Evolutionary conservation across 331 rosid genomes (phyloP).

Genomic region (Pyrus hybrid): DNA sequence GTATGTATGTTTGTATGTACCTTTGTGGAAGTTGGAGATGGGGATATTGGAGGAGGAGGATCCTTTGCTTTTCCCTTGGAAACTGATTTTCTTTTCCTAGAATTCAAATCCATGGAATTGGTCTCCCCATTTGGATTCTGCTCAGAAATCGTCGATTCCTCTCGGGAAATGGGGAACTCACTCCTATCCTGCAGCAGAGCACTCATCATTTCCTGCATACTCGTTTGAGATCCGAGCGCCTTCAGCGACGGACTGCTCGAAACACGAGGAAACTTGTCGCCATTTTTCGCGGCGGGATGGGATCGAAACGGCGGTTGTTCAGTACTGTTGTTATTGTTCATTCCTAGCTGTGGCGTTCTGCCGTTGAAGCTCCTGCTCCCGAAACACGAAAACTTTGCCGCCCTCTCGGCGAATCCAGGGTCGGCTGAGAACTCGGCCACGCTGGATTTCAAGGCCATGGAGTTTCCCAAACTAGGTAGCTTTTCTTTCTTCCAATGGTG

Average conservation of each 20-base stretch:
- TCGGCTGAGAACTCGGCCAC: conserved; percentile 69
- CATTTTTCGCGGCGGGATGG: conserved; percentile 19
- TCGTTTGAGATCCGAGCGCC: conserved; percentile 55
- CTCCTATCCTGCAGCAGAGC: conserved; percentile 11
- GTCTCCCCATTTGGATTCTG: conserved; percentile 35
- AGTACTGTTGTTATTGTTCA: conserved; percentile 10
- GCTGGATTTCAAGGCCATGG: conserved; percentile 50
- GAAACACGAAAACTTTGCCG: conserved; percentile 85
- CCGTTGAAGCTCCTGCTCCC: conserved; percentile 83
- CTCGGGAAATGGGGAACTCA: conserved; percentile 46
- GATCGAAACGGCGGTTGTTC: conserved; percentile 31
- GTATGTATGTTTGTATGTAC: conserved; percentile 10
- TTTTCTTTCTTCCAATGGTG: conserved; percentile 24
- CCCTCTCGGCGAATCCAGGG: conserved; percentile 91
- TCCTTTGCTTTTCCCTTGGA: conserved; percentile 64
- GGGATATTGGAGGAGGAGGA: background rate
- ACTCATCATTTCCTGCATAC: conserved; percentile 23
- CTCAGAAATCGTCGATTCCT: conserved; percentile 67
- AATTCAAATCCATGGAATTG: conserved; percentile 29
- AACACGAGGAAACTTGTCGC: conserved; percentile 43
- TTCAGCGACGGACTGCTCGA: conserved; percentile 72
- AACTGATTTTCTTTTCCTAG: conserved; percentile 69
- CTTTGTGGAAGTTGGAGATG: conserved; percentile 21
- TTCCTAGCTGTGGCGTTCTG: conserved; percentile 34
- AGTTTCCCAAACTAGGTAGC: conserved; percentile 27